Percentiles rank a stretch among this genome's conserved stretches.
Evolutionary conservation across 768 basidiomycete genomes (phyloP).

Genomic region (Lactarius vividus): DNA sequence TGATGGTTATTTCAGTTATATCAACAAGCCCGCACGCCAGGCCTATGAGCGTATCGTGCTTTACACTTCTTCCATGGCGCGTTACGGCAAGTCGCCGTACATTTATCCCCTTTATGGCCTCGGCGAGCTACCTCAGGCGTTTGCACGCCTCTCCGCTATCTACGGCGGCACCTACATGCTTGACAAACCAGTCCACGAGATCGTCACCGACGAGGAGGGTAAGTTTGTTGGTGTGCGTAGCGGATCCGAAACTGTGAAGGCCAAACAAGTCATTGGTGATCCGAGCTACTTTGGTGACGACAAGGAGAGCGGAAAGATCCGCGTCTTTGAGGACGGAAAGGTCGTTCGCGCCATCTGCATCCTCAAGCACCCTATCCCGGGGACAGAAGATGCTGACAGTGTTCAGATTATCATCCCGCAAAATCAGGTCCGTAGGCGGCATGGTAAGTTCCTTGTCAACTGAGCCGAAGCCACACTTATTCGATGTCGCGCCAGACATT

Average conservation of each 20-base stretch:
- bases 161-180: constrained; percentile 99
- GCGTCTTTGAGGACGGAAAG: constrained; percentile 89
- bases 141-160: constrained; percentile 96
- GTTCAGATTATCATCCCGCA: constrained; percentile 98
- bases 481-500: constrained; percentile 65
- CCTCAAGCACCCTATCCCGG: constrained; percentile 97
- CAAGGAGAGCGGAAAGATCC: constrained; percentile 68
- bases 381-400: constrained; percentile 93
- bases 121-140: constrained; percentile 97
- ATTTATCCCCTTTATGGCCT: constrained; percentile 99
- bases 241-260: constrained; percentile 89
- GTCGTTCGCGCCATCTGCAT: constrained; percentile 97
- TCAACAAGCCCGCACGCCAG: constrained; percentile 84
- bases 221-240: constrained; percentile 92
- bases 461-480: constrained; percentile 1
- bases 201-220: constrained; percentile 81
- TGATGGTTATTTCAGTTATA: constrained; percentile 59
- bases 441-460: constrained; percentile 59
- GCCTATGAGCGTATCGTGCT: constrained; percentile 94
- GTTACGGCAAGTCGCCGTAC: constrained; percentile 99
- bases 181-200: constrained; percentile 89
- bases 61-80: constrained; percentile 98
- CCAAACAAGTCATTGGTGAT: constrained; percentile 96
- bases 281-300: constrained; percentile 94
- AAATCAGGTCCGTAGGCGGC: constrained; percentile 90